Evolutionary conservation across 306 rosid genomes (phyloP), one percentile per base, ranked within the genome.

Genomic region (Urtica urens): DNA sequence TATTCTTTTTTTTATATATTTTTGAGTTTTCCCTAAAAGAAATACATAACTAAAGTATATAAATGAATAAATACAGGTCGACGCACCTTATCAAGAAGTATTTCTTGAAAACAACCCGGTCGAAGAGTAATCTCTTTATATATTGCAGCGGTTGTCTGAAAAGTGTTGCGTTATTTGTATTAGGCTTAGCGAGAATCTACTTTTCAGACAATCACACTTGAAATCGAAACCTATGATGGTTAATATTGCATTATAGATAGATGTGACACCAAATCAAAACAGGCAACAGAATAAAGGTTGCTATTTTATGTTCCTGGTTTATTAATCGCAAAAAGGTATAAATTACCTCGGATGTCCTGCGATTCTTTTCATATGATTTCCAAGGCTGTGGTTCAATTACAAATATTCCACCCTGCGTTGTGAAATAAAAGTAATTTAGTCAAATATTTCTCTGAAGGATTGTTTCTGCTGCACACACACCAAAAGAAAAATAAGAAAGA

Each of bases 381-480:
- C 99, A 90, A 58, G 95, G 95, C 64, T 90, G 99, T 62, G 99
- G 95, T 83, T 90, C 99, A 74, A 90, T 55, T 45, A 90, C 79
- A 75, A 90, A 18, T 59, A 82, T 56, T 58, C 95, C 99, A 73
- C 95, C 99, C 95, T 90, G 71, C 46, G 71, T 38, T 51, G 3
- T 63, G 55, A 56, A 59, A 60, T 49, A 49, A 55, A 4, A 47
- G 18, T 1, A 16, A 23, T 11, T 10, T 10, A n/a, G n/a, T n/a
- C n/a, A n/a, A n/a, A n/a, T n/a, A n/a, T n/a, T n/a, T n/a, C n/a
- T n/a, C n/a, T n/a, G n/a, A 37, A 51, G 21, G 16, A 48, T n/a
- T 14, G n/a, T 27, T 49, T 9, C 39, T 38, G 42, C 31, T 51
- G 16, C 38, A 20, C 16, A 64, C 43, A 37, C 29, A 29, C 16